Conservation (phyloP, 2,329 filamentous ascomycete genomes). For the Macrophomina phaseolina region DNA sequence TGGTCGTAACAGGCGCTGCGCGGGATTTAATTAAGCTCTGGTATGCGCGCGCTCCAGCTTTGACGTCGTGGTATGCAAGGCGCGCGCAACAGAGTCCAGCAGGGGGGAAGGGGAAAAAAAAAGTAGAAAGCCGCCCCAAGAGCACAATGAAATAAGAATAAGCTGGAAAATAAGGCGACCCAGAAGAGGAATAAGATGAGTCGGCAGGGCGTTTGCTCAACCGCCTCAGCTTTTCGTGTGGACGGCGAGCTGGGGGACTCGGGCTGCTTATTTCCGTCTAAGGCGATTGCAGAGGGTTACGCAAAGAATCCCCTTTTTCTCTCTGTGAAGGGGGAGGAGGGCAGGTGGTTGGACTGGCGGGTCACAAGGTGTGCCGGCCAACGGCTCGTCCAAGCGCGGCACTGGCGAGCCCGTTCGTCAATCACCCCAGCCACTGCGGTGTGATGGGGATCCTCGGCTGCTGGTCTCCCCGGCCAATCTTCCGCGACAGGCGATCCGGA, state of each 20-base stretch:
- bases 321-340: conserved; percentile 5
- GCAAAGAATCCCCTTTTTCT: conserved; percentile 14
- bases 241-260: neutral
- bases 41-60: conserved; percentile 4
- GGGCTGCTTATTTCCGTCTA: conserved; percentile 13
- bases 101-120: neutral
- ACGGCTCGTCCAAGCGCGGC: neutral
- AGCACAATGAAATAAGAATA: neutral
- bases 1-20: conserved; percentile 12
- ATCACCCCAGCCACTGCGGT: neutral
- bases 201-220: conserved; percentile 19
- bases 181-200: conserved; percentile 11
- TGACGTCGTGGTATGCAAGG: neutral
- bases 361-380: conserved; percentile 19
- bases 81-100: neutral
- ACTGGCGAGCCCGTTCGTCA: conserved; percentile 5
- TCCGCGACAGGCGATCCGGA: conserved; percentile 13
- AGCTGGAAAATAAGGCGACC: conserved; percentile 17
- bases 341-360: conserved; percentile 19
- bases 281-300: conserved; percentile 1
- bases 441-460: conserved; percentile 13
- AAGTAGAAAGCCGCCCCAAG: neutral
- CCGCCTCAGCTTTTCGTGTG: conserved; percentile 9
- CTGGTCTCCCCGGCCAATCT: conserved; percentile 18
- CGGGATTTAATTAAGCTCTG: conserved; percentile 19